A percentile compares a stretch with the other conserved stretches of the same genome.
These are phyloP conservation scores for Phanerodontia chrysosporium DNA, from an alignment of 768 basidiomycete genomes.

Conservation along the genomic window DNA sequence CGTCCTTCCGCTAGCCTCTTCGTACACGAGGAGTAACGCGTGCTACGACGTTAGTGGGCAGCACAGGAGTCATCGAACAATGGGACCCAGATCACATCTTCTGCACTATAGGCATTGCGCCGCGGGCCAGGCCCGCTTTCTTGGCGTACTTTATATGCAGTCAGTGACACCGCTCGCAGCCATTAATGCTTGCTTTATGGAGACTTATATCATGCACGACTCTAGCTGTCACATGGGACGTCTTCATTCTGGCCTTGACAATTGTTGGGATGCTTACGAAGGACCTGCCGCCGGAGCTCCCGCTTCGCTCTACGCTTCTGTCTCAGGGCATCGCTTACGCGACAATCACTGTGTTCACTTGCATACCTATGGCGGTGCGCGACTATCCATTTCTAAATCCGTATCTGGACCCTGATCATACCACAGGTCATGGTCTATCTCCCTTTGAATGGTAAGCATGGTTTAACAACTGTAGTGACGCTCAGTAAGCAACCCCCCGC, in stretches of 20 bases:
- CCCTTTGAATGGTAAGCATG: neutral
- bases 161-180: neutral
- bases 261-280: neutral
- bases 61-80: neutral
- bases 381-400: too few relatives aligned
- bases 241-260: slow-evolving; percentile 2
- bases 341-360: neutral
- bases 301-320: neutral
- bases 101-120: neutral
- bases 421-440: slow-evolving; percentile 2
- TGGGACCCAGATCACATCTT: neutral
- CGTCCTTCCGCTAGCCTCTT: neutral
- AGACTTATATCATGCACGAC: too few relatives aligned
- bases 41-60: neutral
- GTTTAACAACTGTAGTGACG: neutral
- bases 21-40: neutral
- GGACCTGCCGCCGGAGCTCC: neutral
- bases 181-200: too few relatives aligned
- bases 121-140: neutral
- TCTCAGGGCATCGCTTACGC: slow-evolving; percentile 7
- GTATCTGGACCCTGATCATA: too few relatives aligned
- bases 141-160: slow-evolving; percentile 8
- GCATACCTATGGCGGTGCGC: slow-evolving; percentile 10
- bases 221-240: slow-evolving; percentile 1
- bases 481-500: neutral